Evolutionary conservation across 352 stramenopile species (phyloP).

Genomic region (Phytophthora ramorum): DNA sequence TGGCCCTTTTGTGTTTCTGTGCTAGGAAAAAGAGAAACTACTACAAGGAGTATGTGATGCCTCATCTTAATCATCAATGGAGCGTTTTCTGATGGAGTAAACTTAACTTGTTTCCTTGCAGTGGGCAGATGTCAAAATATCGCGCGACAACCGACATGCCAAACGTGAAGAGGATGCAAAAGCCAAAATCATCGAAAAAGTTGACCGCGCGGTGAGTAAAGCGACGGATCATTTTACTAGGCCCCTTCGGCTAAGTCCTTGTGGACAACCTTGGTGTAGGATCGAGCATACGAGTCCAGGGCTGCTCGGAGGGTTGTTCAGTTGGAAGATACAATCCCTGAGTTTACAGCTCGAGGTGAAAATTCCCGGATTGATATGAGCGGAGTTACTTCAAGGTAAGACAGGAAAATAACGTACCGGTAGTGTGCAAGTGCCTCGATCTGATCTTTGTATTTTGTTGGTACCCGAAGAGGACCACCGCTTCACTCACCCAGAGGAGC

Average conservation of each 20-base stretch:
- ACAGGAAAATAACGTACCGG: neutral
- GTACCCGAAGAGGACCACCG: constrained; percentile 50
- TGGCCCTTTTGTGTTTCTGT: neutral
- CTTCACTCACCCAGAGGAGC: constrained; percentile 65
- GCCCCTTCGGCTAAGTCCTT: neutral
- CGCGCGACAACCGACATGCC: constrained; percentile 40
- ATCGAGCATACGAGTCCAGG: constrained; percentile 58
- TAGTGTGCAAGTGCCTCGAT: neutral
- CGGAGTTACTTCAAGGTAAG: constrained; percentile 80
- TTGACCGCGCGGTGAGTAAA: constrained; percentile 39
- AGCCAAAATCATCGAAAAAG: constrained; percentile 44
- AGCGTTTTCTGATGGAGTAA: neutral
- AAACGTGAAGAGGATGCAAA: constrained; percentile 38
- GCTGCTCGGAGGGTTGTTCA: constrained; percentile 60
- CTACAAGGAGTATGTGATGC: constrained; percentile 33
- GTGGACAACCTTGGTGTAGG: constrained; percentile 27
- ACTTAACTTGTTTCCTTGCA: constrained; percentile 18
- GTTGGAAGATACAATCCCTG: constrained; percentile 59
- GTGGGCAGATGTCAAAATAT: constrained; percentile 53
- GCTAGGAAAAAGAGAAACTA: constrained; percentile 50
- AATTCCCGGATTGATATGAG: constrained; percentile 75
- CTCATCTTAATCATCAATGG: neutral
- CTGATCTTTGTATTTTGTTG: neutral
- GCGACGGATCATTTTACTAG: neutral
- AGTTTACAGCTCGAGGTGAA: constrained; percentile 65